phyloP scores from a whole-genome alignment of 305 asterid genomes.

The Coffea humblotiana region DNA sequence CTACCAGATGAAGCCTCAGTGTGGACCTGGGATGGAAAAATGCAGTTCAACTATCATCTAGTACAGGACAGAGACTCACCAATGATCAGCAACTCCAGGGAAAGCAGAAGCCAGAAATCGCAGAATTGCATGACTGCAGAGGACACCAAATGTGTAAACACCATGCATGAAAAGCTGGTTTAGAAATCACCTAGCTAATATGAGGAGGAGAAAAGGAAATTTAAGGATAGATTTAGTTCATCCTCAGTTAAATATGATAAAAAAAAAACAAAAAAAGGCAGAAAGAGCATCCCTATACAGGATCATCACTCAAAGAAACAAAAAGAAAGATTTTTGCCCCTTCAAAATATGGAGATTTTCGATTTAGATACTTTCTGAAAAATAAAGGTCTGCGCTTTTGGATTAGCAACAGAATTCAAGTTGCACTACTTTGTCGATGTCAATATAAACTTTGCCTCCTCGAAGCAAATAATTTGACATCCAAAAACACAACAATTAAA shows the following conservation, averaged over 20 bases:
- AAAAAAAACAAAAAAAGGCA: too few relatives aligned
- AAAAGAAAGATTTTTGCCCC: too few relatives aligned
- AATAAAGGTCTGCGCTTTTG: neutral
- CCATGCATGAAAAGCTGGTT: conserved; percentile 36
- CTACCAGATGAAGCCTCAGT: neutral
- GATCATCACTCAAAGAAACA: too few relatives aligned
- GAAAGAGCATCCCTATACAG: too few relatives aligned
- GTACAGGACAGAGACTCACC: neutral
- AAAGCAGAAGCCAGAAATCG: conserved; percentile 63
- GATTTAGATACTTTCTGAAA: neutral
- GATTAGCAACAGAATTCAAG: neutral
- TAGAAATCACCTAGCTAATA: neutral
- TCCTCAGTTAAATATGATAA: neutral
- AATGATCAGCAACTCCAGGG: conserved; percentile 74
- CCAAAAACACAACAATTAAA: neutral
- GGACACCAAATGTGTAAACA: conserved; percentile 23
- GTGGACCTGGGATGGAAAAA: neutral
- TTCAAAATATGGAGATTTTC: neutral
- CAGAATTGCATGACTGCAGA: conserved; percentile 82
- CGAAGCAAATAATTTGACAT: too few relatives aligned
- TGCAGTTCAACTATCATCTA: neutral
- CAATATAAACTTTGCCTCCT: too few relatives aligned
- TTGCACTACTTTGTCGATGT: neutral
- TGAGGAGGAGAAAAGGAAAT: conserved; percentile 16
- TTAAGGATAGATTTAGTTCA: conserved; percentile 10